Conservation (phyloP, 2,329 filamentous ascomycete genomes). For the Hortaea werneckii region DNA sequence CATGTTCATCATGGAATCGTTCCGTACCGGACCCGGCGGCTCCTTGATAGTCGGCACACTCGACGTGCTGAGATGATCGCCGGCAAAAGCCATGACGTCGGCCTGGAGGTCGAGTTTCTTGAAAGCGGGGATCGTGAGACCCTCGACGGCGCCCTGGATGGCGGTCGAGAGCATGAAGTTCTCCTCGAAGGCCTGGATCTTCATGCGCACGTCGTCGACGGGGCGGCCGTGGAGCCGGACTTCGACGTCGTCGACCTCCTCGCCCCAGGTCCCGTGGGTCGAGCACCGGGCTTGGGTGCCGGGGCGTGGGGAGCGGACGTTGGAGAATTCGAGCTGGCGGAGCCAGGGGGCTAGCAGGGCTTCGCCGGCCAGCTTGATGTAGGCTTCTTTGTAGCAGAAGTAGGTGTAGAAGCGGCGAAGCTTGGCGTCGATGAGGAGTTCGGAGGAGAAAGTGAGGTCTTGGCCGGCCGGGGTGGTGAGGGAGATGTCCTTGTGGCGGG, state of each 20-base stretch:
- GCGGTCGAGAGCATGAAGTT: slow-evolving; percentile 51
- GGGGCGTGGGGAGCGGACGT: slow-evolving; percentile 47
- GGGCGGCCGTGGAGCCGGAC: slow-evolving; percentile 39
- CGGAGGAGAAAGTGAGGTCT: slow-evolving; percentile 29
- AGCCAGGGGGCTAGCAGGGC: slow-evolving; percentile 67
- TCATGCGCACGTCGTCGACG: slow-evolving; percentile 45
- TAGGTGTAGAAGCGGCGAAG: slow-evolving; percentile 64
- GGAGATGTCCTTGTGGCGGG: slow-evolving; percentile 28
- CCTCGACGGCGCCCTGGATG: slow-evolving; percentile 27
- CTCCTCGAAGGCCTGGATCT: slow-evolving; percentile 48
- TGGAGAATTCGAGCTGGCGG: slow-evolving; percentile 56
- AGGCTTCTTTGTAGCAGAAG: slow-evolving; percentile 72
- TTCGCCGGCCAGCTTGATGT: slow-evolving; percentile 74
- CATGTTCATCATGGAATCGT: slow-evolving; percentile 4
- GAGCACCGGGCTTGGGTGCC: slow-evolving; percentile 34
- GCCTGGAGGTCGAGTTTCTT: slow-evolving; percentile 19
- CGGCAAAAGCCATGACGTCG: slow-evolving; percentile 21
- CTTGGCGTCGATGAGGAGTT: slow-evolving; percentile 47
- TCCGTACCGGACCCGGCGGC: not conserved
- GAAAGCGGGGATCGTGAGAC: slow-evolving; percentile 22
- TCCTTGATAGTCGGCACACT: slow-evolving; percentile 9
- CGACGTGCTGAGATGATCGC: slow-evolving; percentile 11
- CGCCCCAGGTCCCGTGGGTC: slow-evolving; percentile 37
- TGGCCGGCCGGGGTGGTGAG: slow-evolving; percentile 28
- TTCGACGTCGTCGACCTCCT: slow-evolving; percentile 38